Conservation (phyloP, 768 basidiomycete species). For the Royoungia palumana region DNA sequence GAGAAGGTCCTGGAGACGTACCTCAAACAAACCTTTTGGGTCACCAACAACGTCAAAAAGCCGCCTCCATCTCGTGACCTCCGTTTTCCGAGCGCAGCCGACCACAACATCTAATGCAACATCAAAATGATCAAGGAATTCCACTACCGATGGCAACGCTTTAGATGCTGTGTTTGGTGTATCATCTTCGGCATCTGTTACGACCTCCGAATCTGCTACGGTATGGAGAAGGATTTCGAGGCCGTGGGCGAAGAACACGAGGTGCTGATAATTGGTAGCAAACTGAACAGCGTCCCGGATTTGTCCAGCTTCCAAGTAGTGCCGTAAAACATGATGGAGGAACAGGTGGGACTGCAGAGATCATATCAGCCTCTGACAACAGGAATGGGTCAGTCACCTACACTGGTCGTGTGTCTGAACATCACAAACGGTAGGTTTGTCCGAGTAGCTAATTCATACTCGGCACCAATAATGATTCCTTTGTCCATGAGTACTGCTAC, state of each 20-base stretch:
- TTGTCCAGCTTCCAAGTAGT: slow-evolving; percentile 64
- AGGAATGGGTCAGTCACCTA: slow-evolving; percentile 37
- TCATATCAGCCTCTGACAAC: neutral
- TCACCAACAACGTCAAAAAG: slow-evolving; percentile 89
- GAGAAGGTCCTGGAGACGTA: slow-evolving; percentile 31
- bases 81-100: slow-evolving; percentile 94
- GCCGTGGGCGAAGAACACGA: slow-evolving; percentile 91
- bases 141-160: slow-evolving; percentile 66
- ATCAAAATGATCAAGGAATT: slow-evolving; percentile 94
- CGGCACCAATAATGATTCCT: slow-evolving; percentile 95
- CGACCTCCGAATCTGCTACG: slow-evolving; percentile 82
- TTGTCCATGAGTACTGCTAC: slow-evolving; percentile 98
- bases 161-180: slow-evolving; percentile 20
- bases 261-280: slow-evolving; percentile 79
- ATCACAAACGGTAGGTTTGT: slow-evolving; percentile 81
- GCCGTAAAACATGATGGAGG: slow-evolving; percentile 84
- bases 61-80: slow-evolving; percentile 84
- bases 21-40: slow-evolving; percentile 89
- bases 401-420: slow-evolving; percentile 89
- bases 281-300: slow-evolving; percentile 79
- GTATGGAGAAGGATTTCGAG: slow-evolving; percentile 93
- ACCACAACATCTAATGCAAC: slow-evolving; percentile 90
- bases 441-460: slow-evolving; percentile 78
- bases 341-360: slow-evolving; percentile 82
- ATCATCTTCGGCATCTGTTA: slow-evolving; percentile 30